Base-by-base conservation (phyloP, 352 stramenopile species). In the Saprolegnia parasitica region DNA sequence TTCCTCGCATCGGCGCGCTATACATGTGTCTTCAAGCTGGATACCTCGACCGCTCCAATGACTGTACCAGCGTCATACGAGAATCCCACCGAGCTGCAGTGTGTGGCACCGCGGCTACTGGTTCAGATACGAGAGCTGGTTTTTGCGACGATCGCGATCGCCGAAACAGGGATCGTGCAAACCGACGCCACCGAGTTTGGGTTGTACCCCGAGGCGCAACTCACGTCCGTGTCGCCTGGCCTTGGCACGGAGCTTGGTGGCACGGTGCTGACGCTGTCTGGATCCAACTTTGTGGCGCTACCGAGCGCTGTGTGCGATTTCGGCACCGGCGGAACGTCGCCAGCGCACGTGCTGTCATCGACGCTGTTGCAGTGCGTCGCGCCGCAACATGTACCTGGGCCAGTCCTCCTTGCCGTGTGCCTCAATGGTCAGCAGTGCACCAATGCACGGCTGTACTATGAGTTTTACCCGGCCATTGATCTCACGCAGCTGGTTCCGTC, bases 321-420 rank as follows among this genome's bases (percentile, higher is more conserved):
- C 50, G 72, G 72, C 6, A 64, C 56, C 49, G 39, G 79, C 11
- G 29, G 49, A 0, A 75, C 39, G 60, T 3, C 56, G 10, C 23
- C 29, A 4, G 62, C 54, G 18, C 63, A n/a, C 24, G 35, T 75
- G 15, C 20, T 84, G 0, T 84, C 81, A 61, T 21, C 13, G 0
- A 79, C 72, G 1, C 20, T 73, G 24, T 58, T 77, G n/a, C 73
- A 65, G 16, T 88, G 81, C 60, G 35, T 65, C 29, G 45, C 73
- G 1, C 75, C 76, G n/a, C 37, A 73, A 39, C 76, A 77, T 66
- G 21, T 57, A 24, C 70, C 73, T 0, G 76, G 79, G 0, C 39
- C 39, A 20, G 71, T 81, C 2, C 29, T 76, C 26, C 18, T 87
- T 5, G 67, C 65, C 2, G 29, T 88, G 0, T 86, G 79, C 26